Evolutionary conservation across 176 grass and related monocot species (phyloP).

Genomic region (Elymus sibiricus): DNA sequence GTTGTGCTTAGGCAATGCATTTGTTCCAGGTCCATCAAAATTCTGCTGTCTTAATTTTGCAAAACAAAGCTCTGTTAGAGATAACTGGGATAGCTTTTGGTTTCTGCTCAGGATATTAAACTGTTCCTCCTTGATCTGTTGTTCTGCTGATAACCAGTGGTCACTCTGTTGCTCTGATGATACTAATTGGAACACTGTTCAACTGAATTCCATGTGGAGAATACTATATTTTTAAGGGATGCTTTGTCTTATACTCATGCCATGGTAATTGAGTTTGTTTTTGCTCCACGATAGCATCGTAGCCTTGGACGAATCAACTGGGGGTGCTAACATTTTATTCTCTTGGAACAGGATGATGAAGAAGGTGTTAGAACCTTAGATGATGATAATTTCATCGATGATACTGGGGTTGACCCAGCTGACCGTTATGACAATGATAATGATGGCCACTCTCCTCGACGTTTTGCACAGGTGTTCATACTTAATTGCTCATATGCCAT

Average conservation of each 20-base stretch:
- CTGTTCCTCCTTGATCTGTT: background rate
- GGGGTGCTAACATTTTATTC: background rate
- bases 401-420: slow-evolving; percentile 81
- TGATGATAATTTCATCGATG: slow-evolving; percentile 98
- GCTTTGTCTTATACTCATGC: background rate
- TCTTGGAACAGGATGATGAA: slow-evolving; percentile 82
- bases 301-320: background rate
- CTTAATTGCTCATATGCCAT: background rate
- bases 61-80: background rate
- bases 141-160: background rate
- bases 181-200: background rate
- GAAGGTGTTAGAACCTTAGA: slow-evolving; percentile 83
- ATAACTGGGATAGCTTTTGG: background rate
- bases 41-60: background rate
- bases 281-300: background rate
- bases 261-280: background rate
- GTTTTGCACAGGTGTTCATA: slow-evolving; percentile 67
- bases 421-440: slow-evolving; percentile 90
- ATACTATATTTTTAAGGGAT: background rate
- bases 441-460: slow-evolving; percentile 54
- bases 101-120: background rate
- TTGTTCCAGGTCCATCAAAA: background rate
- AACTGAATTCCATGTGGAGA: background rate
- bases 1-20: background rate
- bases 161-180: background rate